Percentiles rank a stretch among this genome's conserved stretches.
Conservation (phyloP, 306 rosid species). For the Cicer arietinum region DNA sequence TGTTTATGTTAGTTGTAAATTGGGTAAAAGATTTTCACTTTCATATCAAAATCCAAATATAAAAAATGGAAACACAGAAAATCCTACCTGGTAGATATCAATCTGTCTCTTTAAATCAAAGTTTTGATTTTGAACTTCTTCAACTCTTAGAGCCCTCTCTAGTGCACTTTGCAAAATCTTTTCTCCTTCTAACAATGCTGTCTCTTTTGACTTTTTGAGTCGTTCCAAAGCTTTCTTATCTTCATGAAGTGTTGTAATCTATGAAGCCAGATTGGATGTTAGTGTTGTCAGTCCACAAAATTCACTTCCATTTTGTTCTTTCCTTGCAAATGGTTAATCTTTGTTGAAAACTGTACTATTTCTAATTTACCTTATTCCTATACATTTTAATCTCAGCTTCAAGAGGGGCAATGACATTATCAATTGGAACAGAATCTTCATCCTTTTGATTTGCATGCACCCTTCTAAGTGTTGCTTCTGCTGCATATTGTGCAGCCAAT, state of each 20-base stretch:
- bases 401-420: slow-evolving; percentile 71
- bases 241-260: slow-evolving; percentile 77
- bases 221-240: slow-evolving; percentile 88
- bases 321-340: background rate
- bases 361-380: slow-evolving; percentile 77
- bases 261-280: slow-evolving; percentile 42
- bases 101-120: slow-evolving; percentile 85
- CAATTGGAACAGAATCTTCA: slow-evolving; percentile 63
- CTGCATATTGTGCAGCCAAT: slow-evolving; percentile 83
- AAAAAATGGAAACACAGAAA: slow-evolving; percentile 25
- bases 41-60: slow-evolving; percentile 12
- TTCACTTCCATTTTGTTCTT: slow-evolving; percentile 10
- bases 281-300: slow-evolving; percentile 3
- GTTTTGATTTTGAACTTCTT: slow-evolving; percentile 89
- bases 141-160: slow-evolving; percentile 82
- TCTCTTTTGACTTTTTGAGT: slow-evolving; percentile 75
- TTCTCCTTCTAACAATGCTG: slow-evolving; percentile 85
- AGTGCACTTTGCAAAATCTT: slow-evolving; percentile 71
- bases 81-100: slow-evolving; percentile 82
- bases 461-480: slow-evolving; percentile 88
- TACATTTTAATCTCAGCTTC: slow-evolving; percentile 80
- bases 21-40: slow-evolving; percentile 37
- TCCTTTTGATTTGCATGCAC: slow-evolving; percentile 73
- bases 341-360: slow-evolving; percentile 2
- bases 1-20: slow-evolving; percentile 48